Base-by-base conservation (phyloP, 306 rosid genomes). In the Clitoria ternatea region DNA sequence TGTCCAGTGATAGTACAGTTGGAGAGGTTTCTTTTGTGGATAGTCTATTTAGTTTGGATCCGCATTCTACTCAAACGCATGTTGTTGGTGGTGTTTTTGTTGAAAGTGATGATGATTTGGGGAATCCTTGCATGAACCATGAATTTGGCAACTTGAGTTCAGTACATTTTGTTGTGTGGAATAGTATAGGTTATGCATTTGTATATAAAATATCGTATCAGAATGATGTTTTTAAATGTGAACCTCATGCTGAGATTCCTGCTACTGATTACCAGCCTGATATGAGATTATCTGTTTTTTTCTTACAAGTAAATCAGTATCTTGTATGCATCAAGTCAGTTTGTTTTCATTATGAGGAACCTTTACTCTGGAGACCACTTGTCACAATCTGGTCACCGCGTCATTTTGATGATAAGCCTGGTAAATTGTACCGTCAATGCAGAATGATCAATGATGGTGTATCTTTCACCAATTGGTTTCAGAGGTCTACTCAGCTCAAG, bases 301-400 rank as follows among this genome's bases (percentile, higher is more conserved):
- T 87, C 44, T 78, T 65, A 61, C 90, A 84, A 72, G 61, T 89
- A 74, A 72, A 63, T 73, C 77, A 43, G 47, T 76, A 77, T 77
- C 74, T 93, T 78, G 68, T 90, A 26, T 79, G 94, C 39, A 60
- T 85, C 70, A 85, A 88, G 62, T 90, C 98, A 61, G 74, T 79
- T 66, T 84, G 94, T 80, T 61, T 85, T 76, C 77, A 59, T 57
- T 66, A 72, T 42, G 94, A 88, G 80, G 90, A 90, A 55, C 92
- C 96, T 71, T 74, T 73, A 52, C 82, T 75, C 56, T 90, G 94
- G 97, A 88, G 73, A 66, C 97, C 99, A 4, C 77, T 77, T 63
- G 61, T 86, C 59, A 87, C 86, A 18, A 47, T 89, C 42, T 90
- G 91, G 87, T 82, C 93, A 29, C 63, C 61, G 50, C 57, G 43